Conservation (phyloP, 2,329 filamentous ascomycete genomes). For the Botryosphaeria dothidea region DNA sequence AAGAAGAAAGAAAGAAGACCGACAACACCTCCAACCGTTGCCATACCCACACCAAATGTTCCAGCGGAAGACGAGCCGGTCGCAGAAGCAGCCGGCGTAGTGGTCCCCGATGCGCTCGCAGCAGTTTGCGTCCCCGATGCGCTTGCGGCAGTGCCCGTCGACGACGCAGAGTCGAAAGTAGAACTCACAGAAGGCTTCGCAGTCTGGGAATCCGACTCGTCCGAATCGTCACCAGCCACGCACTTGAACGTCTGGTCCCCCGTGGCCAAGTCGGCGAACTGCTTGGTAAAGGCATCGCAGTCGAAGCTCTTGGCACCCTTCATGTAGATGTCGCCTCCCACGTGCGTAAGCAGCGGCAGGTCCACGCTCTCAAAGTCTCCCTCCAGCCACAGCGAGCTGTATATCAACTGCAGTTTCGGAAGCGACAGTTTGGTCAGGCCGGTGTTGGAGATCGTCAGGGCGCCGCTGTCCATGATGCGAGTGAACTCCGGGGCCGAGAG, state of each 20-base stretch:
- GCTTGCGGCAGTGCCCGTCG: neutral
- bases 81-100: neutral
- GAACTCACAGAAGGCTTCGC: neutral
- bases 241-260: neutral
- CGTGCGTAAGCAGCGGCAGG: neutral
- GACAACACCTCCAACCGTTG: neutral
- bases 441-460: neutral
- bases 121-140: neutral
- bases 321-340: constrained; percentile 6
- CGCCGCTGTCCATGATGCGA: constrained; percentile 3
- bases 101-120: neutral
- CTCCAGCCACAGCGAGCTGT: neutral
- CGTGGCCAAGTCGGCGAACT: neutral
- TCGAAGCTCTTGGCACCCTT: neutral
- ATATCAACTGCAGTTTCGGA: neutral
- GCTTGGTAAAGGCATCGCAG: neutral
- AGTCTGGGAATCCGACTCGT: neutral
- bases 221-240: neutral
- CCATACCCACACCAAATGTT: neutral
- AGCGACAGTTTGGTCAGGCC: constrained; percentile 1
- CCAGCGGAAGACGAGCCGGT: neutral
- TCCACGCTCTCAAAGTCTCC: constrained; percentile 4
- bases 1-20: neutral
- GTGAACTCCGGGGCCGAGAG: neutral
- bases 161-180: neutral